Base-by-base conservation (phyloP, 2,329 filamentous ascomycete species). In the Pestalotiopsis sp. region DNA sequence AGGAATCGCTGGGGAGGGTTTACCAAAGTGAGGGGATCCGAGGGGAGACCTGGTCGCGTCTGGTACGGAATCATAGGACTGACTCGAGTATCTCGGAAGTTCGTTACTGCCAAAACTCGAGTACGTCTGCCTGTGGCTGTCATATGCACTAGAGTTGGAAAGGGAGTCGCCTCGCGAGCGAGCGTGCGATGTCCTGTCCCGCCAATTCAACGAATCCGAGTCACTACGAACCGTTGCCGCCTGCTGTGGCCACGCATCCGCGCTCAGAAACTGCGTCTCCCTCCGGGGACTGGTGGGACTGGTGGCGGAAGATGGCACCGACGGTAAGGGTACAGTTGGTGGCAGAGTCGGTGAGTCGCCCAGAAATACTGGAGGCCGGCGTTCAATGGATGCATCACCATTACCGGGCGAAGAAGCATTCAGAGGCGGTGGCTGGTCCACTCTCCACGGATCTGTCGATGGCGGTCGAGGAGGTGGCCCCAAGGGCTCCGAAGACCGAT, bases 401-500 rank as follows among this genome's bases (percentile, higher is more conserved):
- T 23, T 20, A 31, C 75, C 73, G 41, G 68, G 66, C 67, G 66
- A 45, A 25, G 72, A 67, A 52, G 70, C 69, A 58, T 67, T 68
- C 49, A 67, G 61, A 56, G 72, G 75, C 57, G 72, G 76, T 73
- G 66, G 68, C 69, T 66, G 77, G 75, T 74, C 74, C 45, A 80
- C 72, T 68, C 84, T 80, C 83, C 83, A 85, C 6, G 83, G 83
- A 66, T 84, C 81, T 12, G 77, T 69, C 6, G 81, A 82, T 11
- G 83, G 82, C 2, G 81, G 83, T 57, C 73, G 74, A 49, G 76
- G 78, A 25, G 76, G 75, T 31, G 73, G 73, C 61, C 75, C 75
- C 27, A 75, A 75, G 49, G 74, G 72, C 25, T 70, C 69, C 38
- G 75, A 72, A 64, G 72, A 74, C 25, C 71, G 68, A 36, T 66